Percentiles rank a stretch among this genome's conserved stretches.
Evolutionary conservation across 805 yeast genomes (phyloP).

Genomic region (Jamesozyma gamospora): DNA sequence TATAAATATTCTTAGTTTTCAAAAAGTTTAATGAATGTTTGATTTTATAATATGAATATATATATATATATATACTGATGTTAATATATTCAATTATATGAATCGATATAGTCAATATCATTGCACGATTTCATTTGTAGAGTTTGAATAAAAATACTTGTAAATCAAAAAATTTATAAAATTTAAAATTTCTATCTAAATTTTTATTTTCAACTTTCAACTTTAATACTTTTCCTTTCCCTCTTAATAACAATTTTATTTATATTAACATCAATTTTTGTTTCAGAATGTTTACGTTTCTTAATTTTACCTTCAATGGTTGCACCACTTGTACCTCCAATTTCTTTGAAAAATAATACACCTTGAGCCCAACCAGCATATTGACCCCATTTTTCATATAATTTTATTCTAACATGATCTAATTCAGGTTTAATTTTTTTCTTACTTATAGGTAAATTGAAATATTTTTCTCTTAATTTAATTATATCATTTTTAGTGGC

Average conservation of each 20-base stretch:
- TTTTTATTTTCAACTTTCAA: no score
- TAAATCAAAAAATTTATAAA: no score
- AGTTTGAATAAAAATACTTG: no score
- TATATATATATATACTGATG: no score
- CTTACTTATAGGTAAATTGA: conserved; percentile 19
- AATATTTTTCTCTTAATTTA: conserved; percentile 21
- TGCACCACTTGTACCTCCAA: conserved; percentile 64
- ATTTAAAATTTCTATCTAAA: no score
- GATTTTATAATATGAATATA: no score
- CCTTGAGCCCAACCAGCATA: conserved; percentile 99
- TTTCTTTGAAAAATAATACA: conserved; percentile 81
- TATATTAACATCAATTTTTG: neutral
- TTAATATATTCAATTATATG: no score
- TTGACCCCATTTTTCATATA: conserved; percentile 68
- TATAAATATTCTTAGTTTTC: no score
- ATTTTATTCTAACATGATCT: conserved; percentile 45
- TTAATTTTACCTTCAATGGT: conserved; percentile 29
- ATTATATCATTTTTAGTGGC: conserved; percentile 26
- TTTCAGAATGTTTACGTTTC: conserved; percentile 7
- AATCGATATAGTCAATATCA: no score
- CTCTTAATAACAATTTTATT: neutral
- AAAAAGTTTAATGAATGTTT: no score
- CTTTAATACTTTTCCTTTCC: neutral
- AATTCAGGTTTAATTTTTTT: conserved; percentile 28
- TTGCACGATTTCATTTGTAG: no score